Conservation (phyloP, 768 basidiomycete species). For the Suillus placidus region DNA sequence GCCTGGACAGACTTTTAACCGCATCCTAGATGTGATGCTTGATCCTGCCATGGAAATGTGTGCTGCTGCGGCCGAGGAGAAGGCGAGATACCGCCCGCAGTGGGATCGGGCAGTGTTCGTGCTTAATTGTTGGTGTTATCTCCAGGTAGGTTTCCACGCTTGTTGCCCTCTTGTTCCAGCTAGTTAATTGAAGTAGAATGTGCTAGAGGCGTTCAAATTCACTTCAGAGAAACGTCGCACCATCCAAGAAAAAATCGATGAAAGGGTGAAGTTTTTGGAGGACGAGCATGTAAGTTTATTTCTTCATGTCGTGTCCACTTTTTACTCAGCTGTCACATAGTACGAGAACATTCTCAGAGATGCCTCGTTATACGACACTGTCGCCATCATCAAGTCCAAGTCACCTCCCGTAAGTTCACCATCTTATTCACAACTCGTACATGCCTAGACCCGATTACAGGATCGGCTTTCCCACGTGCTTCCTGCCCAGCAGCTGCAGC, state of each 20-base stretch:
- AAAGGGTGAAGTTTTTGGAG: slow-evolving; percentile 63
- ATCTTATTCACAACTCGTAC: not conserved
- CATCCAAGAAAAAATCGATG: slow-evolving; percentile 63
- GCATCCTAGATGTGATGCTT: slow-evolving; percentile 80
- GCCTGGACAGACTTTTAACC: slow-evolving; percentile 49
- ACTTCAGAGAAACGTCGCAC: slow-evolving; percentile 59
- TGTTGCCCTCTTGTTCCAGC: not conserved
- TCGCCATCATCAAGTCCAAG: slow-evolving; percentile 27
- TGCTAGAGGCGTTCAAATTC: slow-evolving; percentile 70
- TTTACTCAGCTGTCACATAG: slow-evolving; percentile 10
- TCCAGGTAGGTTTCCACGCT: slow-evolving; percentile 58
- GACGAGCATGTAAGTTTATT: slow-evolving; percentile 75
- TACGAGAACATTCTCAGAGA: slow-evolving; percentile 30
- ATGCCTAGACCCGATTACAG: slow-evolving; percentile 32
- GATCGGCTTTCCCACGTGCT: slow-evolving; percentile 74
- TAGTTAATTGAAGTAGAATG: slow-evolving; percentile 44
- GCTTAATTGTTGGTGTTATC: slow-evolving; percentile 82
- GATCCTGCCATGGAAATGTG: slow-evolving; percentile 85
- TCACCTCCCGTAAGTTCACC: slow-evolving; percentile 21
- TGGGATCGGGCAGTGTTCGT: slow-evolving; percentile 89
- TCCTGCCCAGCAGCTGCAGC: slow-evolving; percentile 66
- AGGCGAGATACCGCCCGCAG: slow-evolving; percentile 49
- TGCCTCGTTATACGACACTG: slow-evolving; percentile 28
- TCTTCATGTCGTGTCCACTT: not conserved
- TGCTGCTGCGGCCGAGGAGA: slow-evolving; percentile 64